These are phyloP conservation scores for Cladochytrium replicatum DNA, from an alignment of 192 early-diverging fungal genomes.

Conservation along the genomic window DNA sequence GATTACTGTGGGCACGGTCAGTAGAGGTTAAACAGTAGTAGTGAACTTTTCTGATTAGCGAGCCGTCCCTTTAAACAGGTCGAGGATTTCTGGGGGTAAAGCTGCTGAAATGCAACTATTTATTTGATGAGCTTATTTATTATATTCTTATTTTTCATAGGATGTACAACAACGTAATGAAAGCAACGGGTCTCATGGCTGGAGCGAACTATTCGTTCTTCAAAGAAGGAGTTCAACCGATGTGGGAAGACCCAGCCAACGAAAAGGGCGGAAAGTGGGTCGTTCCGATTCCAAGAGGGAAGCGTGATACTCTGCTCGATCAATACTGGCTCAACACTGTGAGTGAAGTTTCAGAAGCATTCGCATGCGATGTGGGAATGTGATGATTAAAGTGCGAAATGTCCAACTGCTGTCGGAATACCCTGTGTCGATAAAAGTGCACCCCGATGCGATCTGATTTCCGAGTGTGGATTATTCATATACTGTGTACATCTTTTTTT, in stretches of 20 bases:
- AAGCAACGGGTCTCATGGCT: constrained; percentile 56
- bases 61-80: background rate
- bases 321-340: constrained; percentile 78
- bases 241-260: constrained; percentile 93
- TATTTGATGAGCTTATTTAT: background rate
- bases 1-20: constrained; percentile 84
- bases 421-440: too few relatives aligned
- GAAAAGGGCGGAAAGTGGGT: constrained; percentile 87
- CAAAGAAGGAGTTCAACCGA: constrained; percentile 80
- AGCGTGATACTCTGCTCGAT: constrained; percentile 66
- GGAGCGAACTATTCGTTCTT: constrained; percentile 84
- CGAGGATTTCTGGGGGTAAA: background rate
- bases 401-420: too few relatives aligned
- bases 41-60: background rate
- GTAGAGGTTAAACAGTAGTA: constrained; percentile 11
- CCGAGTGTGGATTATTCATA: constrained; percentile 6
- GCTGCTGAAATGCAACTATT: background rate
- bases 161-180: constrained; percentile 80
- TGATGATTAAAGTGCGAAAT: too few relatives aligned
- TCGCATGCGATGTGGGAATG: too few relatives aligned
- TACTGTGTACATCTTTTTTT: constrained; percentile 5
- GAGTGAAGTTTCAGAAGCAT: constrained; percentile 16
- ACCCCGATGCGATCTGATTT: constrained; percentile 6
- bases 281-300: constrained; percentile 57
- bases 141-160: constrained; percentile 16